phyloP scores from a whole-genome alignment of 495 filamentous ascomycete species.

The Eremomyces bilateralis region DNA sequence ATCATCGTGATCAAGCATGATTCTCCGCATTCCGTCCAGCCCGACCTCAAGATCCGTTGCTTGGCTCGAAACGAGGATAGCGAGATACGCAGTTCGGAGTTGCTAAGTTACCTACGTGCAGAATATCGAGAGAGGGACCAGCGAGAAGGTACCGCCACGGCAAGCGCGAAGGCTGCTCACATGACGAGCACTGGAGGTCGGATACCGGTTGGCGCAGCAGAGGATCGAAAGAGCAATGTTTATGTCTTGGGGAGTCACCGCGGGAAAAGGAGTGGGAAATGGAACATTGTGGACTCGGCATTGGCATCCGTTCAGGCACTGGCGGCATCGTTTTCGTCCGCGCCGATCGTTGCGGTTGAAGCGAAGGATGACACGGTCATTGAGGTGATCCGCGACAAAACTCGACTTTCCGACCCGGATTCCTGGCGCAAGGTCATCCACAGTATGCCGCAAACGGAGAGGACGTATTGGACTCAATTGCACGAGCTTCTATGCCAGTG shows the following conservation, averaged over 20 bases:
- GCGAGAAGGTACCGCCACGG: constrained; percentile 28
- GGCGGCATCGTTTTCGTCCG: constrained; percentile 36
- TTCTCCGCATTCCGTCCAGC: constrained; percentile 28
- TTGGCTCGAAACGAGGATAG: constrained; percentile 59
- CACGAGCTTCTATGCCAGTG: constrained; percentile 54
- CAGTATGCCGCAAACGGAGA: constrained; percentile 50
- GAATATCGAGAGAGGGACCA: constrained; percentile 64
- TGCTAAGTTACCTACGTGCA: constrained; percentile 58
- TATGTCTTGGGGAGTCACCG: constrained; percentile 63
- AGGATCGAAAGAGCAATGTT: constrained; percentile 30
- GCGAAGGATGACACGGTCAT: constrained; percentile 59
- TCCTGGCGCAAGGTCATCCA: constrained; percentile 73
- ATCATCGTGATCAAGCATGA: constrained; percentile 72
- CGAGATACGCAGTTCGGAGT: constrained; percentile 52
- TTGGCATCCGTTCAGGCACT: constrained; percentile 11
- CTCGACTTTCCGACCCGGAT: constrained; percentile 58
- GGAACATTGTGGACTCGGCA: constrained; percentile 57
- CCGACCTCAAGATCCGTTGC: constrained; percentile 52
- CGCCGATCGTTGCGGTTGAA: constrained; percentile 74
- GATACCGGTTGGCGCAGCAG: constrained; percentile 6
- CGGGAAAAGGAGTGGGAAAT: constrained; percentile 77
- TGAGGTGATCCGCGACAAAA: constrained; percentile 51
- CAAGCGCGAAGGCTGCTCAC: constrained; percentile 21
- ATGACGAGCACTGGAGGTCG: constrained; percentile 11
- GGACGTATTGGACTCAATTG: constrained; percentile 70